phyloP scores from a whole-genome alignment of 129 eudicot genomes.

The Pseudognaphalium luteoalbum region DNA sequence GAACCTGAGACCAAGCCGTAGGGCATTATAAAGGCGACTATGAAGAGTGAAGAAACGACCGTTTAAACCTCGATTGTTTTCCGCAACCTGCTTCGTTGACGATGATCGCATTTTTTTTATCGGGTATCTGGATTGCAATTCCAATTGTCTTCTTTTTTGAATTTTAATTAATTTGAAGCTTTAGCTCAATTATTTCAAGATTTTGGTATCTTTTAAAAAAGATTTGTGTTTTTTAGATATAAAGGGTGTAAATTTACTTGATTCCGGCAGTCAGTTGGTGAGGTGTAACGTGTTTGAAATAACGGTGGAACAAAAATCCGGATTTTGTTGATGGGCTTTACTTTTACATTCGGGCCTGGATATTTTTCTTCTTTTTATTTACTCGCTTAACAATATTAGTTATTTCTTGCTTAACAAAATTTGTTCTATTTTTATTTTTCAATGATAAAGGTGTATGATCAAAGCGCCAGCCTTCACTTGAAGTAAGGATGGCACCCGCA shows the following conservation, averaged over 20 bases:
- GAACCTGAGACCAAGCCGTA: conserved; percentile 58
- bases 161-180: background rate
- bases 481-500: too few species aligned
- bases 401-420: too few species aligned
- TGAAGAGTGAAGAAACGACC: conserved; percentile 56
- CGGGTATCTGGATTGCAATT: conserved; percentile 6
- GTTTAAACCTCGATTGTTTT: conserved; percentile 51
- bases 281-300: background rate
- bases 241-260: background rate
- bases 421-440: too few species aligned
- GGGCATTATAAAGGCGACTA: conserved; percentile 69
- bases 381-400: too few species aligned
- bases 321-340: too few species aligned
- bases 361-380: too few species aligned
- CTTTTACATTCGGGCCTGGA: too few species aligned
- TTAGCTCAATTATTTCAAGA: conserved; percentile 10
- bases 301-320: too few species aligned
- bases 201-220: background rate
- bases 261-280: background rate
- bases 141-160: background rate
- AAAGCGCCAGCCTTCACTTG: too few species aligned
- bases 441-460: too few species aligned
- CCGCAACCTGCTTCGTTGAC: conserved; percentile 44
- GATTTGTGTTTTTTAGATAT: background rate
- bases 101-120: conserved; percentile 36